These are phyloP conservation scores for Candida maesae DNA, from an alignment of 805 yeast species.

Conservation along the genomic window DNA sequence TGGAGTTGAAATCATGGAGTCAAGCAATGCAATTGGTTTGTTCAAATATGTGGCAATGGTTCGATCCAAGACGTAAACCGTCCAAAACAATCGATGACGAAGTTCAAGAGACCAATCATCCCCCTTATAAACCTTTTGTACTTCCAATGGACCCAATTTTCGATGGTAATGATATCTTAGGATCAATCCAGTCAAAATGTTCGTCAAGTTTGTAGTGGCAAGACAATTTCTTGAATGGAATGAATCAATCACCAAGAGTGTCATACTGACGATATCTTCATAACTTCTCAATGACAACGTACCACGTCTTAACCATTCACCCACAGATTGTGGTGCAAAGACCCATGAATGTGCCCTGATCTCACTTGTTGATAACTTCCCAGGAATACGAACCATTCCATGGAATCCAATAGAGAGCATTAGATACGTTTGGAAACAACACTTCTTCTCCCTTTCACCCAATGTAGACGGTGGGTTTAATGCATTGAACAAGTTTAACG, in stretches of 20 bases:
- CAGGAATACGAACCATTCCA: constrained; percentile 10
- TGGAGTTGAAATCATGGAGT: constrained; percentile 47
- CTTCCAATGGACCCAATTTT: constrained; percentile 11
- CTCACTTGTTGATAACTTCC: constrained; percentile 10
- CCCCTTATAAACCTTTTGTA: constrained; percentile 20
- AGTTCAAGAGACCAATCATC: constrained; percentile 33
- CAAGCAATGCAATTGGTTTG: constrained; percentile 47
- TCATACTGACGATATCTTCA: constrained; percentile 40
- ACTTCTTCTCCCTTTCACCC: constrained; percentile 8
- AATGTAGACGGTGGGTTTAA: constrained; percentile 14
- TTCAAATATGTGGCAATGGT: constrained; percentile 48
- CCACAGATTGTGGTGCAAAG: constrained; percentile 8
- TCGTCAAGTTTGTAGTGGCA: constrained; percentile 50
- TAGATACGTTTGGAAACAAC: constrained; percentile 18
- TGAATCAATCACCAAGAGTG: constrained; percentile 48
- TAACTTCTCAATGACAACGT: constrained; percentile 35
- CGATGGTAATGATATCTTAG: constrained; percentile 47
- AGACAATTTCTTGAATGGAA: constrained; percentile 52
- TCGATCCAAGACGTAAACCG: constrained; percentile 44
- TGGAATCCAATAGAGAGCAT: constrained; percentile 23
- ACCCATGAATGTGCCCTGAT: constrained; percentile 8
- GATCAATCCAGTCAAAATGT: constrained; percentile 43
- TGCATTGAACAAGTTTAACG: constrained; percentile 15
- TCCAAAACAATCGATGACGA: constrained; percentile 46
- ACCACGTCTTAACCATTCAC: constrained; percentile 14